Evolutionary conservation across 176 grass and related monocot genomes (phyloP).

Genomic region (Phoenix dactylifera): DNA sequence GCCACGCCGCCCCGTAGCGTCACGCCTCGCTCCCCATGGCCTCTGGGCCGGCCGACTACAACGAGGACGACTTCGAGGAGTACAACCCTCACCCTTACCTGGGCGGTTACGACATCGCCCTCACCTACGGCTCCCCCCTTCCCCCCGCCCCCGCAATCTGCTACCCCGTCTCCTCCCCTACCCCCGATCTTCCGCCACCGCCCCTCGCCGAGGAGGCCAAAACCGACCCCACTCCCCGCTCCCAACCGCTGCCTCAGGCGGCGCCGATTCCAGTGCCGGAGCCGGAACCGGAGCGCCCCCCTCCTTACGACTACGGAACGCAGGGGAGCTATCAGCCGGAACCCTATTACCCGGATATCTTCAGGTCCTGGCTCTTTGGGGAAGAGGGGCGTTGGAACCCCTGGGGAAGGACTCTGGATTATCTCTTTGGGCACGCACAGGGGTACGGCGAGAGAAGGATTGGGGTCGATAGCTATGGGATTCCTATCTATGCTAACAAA

Average conservation of each 20-base stretch:
- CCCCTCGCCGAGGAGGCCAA: not conserved
- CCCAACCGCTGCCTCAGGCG: not conserved
- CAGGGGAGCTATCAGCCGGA: constrained; percentile 20
- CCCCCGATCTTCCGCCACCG: not conserved
- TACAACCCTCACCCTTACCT: constrained; percentile 84
- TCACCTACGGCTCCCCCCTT: constrained; percentile 48
- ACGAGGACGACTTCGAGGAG: constrained; percentile 60
- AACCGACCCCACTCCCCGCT: not conserved
- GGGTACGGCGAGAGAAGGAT: constrained; percentile 72
- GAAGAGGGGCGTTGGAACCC: constrained; percentile 46
- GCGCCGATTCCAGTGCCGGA: constrained; percentile 8
- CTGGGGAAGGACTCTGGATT: constrained; percentile 65
- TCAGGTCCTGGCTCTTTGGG: constrained; percentile 39
- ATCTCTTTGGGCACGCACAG: constrained; percentile 72
- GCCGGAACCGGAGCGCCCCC: constrained; percentile 2
- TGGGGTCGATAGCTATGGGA: constrained; percentile 41
- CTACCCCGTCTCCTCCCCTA: constrained; percentile 27
- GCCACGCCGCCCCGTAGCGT: not conserved
- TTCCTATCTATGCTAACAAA: constrained; percentile 75
- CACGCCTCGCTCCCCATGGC: constrained; percentile 2
- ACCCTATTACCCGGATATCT: constrained; percentile 52
- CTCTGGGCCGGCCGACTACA: constrained; percentile 1
- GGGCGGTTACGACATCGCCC: constrained; percentile 74
- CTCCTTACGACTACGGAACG: constrained; percentile 22
- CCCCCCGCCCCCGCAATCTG: constrained; percentile 25